Evolutionary conservation across 768 basidiomycete genomes (phyloP).

Genomic region (Kwoniella sp.): DNA sequence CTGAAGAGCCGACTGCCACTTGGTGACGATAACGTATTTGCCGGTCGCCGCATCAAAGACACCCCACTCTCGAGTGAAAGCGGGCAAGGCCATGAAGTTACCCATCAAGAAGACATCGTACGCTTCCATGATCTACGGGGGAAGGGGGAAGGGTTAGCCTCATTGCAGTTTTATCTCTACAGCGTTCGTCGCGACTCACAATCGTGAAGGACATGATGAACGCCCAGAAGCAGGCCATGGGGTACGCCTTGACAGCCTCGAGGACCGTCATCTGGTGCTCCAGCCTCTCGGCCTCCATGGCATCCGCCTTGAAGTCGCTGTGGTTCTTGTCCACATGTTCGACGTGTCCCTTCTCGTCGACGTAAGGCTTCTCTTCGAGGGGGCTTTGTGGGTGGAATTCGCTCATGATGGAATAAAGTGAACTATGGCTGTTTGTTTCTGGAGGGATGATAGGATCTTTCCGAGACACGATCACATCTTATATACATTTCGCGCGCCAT

Average conservation of each 20-base stretch:
- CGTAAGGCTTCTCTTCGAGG: background rate
- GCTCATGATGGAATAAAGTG: background rate
- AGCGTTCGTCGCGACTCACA: slow-evolving; percentile 20
- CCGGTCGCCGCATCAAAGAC: slow-evolving; percentile 15
- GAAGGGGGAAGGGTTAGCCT: background rate
- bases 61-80: slow-evolving; percentile 32
- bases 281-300: slow-evolving; percentile 42
- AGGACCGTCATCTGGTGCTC: slow-evolving; percentile 45
- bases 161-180: background rate
- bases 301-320: slow-evolving; percentile 31
- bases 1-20: slow-evolving; percentile 48
- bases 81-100: slow-evolving; percentile 39
- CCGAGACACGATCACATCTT: no score
- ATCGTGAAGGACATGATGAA: slow-evolving; percentile 47
- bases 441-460: no score
- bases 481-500: background rate
- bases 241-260: slow-evolving; percentile 45
- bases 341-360: slow-evolving; percentile 10
- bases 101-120: slow-evolving; percentile 45
- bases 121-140: slow-evolving; percentile 32
- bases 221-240: slow-evolving; percentile 51
- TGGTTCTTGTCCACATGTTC: slow-evolving; percentile 13
- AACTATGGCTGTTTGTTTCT: no score
- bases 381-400: background rate
- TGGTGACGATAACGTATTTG: slow-evolving; percentile 32